Evolutionary conservation across 768 basidiomycete genomes (phyloP).

Genomic region (Boletus rex-veris): DNA sequence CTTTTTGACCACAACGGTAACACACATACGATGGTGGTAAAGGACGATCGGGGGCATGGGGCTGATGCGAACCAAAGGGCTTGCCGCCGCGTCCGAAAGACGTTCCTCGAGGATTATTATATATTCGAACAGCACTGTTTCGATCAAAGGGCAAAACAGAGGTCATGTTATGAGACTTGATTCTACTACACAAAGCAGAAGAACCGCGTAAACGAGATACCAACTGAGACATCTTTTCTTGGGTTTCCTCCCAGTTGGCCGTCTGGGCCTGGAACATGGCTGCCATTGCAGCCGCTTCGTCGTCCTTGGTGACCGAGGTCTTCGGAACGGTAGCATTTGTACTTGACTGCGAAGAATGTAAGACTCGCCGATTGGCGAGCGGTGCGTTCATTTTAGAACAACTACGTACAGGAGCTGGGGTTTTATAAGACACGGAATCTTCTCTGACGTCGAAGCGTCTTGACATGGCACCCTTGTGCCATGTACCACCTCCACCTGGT

Average conservation of each 20-base stretch:
- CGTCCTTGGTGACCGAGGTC: constrained; percentile 51
- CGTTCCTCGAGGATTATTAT: constrained; percentile 63
- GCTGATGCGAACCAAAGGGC: constrained; percentile 39
- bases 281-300: constrained; percentile 94
- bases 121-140: constrained; percentile 64
- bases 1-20: constrained; percentile 98
- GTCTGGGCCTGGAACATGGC: constrained; percentile 96
- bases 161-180: constrained; percentile 67
- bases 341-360: constrained; percentile 34
- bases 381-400: constrained; percentile 23
- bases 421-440: constrained; percentile 37
- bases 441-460: constrained; percentile 90
- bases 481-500: constrained; percentile 41
- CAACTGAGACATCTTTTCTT: constrained; percentile 99
- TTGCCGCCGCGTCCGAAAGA: constrained; percentile 62
- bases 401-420: constrained; percentile 30
- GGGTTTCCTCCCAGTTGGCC: constrained; percentile 96
- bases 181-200: constrained; percentile 65
- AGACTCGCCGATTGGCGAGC: constrained; percentile 25
- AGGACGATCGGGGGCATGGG: constrained; percentile 66
- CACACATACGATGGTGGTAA: constrained; percentile 96
- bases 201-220: constrained; percentile 60
- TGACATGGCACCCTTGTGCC: constrained; percentile 77
- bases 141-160: constrained; percentile 36
- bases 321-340: constrained; percentile 35